Percentiles rank a stretch among this genome's conserved stretches.
Evolutionary conservation across 2,329 filamentous ascomycete genomes (phyloP).

Genomic region (Decorospora gaudefroyi): DNA sequence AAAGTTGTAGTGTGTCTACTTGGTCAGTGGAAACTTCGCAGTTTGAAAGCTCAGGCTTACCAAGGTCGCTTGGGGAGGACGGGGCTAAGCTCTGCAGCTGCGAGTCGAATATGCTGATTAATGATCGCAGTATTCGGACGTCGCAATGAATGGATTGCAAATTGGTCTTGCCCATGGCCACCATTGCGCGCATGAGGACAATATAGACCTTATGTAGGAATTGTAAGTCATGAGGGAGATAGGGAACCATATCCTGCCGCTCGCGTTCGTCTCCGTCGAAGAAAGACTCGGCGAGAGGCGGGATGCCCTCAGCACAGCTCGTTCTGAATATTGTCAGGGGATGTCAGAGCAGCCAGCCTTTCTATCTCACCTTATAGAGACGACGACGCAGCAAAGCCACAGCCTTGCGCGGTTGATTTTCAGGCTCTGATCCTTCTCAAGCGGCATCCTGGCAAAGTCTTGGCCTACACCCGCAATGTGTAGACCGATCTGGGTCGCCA

Average conservation of each 20-base stretch:
- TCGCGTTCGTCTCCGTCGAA: constrained; percentile 42
- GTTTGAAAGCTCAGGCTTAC: constrained; percentile 21
- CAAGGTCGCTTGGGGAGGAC: constrained; percentile 40
- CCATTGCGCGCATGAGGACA: constrained; percentile 41
- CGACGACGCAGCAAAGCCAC: constrained; percentile 48
- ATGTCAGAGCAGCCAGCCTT: not conserved
- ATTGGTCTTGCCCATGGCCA: constrained; percentile 42
- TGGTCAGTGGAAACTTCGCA: constrained; percentile 15
- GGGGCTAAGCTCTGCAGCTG: constrained; percentile 38
- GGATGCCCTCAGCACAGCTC: constrained; percentile 43
- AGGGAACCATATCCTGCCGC: constrained; percentile 41
- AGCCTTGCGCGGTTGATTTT: constrained; percentile 44
- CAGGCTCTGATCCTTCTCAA: constrained; percentile 45
- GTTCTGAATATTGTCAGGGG: constrained; percentile 30
- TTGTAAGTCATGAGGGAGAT: constrained; percentile 37
- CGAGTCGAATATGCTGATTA: constrained; percentile 45
- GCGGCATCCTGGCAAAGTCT: constrained; percentile 47
- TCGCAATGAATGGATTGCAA: constrained; percentile 41
- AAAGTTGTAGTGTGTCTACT: constrained; percentile 41
- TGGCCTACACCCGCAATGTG: constrained; percentile 49
- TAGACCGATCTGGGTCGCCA: constrained; percentile 50
- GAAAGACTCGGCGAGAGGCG: constrained; percentile 43
- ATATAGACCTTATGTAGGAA: constrained; percentile 44
- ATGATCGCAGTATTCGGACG: constrained; percentile 37
- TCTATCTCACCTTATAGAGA: constrained; percentile 40